A percentile compares a stretch with the other conserved stretches of the same genome.
Evolutionary conservation across 2,329 filamentous ascomycete genomes (phyloP).

Genomic region (Aspergillus tanneri): DNA sequence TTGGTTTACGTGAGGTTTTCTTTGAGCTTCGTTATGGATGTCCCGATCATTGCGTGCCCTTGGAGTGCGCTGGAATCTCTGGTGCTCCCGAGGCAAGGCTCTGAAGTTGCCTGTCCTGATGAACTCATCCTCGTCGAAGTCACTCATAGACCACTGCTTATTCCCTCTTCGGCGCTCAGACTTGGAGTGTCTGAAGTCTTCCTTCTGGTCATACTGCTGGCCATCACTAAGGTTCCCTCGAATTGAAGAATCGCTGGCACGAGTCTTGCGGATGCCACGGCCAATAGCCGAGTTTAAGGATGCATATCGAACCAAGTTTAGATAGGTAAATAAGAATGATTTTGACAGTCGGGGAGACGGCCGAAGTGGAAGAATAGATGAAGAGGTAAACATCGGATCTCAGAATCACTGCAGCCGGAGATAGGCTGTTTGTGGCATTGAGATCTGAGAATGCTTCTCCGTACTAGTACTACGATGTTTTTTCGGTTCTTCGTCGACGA

Average conservation of each 20-base stretch:
- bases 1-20: slow-evolving; percentile 1
- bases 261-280: slow-evolving; percentile 59
- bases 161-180: neutral
- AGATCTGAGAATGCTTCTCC: neutral
- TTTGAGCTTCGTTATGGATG: neutral
- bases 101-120: slow-evolving; percentile 33
- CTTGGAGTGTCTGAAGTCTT: neutral
- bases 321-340: slow-evolving; percentile 6
- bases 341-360: slow-evolving; percentile 18
- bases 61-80: slow-evolving; percentile 8
- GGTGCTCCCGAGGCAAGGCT: slow-evolving; percentile 24
- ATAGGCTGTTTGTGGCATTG: no score
- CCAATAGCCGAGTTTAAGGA: slow-evolving; percentile 69
- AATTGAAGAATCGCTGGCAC: neutral
- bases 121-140: slow-evolving; percentile 34
- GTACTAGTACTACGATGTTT: slow-evolving; percentile 4
- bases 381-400: slow-evolving; percentile 9
- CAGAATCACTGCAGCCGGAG: neutral
- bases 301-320: slow-evolving; percentile 43
- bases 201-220: neutral
- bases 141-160: neutral
- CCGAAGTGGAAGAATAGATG: slow-evolving; percentile 8
- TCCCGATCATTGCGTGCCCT: neutral
- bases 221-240: neutral
- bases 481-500: slow-evolving; percentile 8